Evolutionary conservation across 805 yeast genomes (phyloP).

Genomic region (Candida montana): DNA sequence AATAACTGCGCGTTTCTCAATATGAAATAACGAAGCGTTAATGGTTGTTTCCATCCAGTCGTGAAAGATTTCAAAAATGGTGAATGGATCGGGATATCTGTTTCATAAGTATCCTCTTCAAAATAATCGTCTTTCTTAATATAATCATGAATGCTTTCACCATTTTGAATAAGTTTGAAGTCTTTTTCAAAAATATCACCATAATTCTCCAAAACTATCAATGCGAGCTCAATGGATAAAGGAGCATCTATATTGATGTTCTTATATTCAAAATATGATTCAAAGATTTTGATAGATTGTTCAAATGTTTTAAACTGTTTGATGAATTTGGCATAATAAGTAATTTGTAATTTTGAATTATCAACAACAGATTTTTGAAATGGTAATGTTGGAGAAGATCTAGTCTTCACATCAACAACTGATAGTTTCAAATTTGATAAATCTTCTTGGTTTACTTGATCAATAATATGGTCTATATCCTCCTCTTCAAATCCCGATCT

Average conservation of each 20-base stretch:
- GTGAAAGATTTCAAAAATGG: slow-evolving; percentile 25
- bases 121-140: background rate
- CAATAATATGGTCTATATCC: slow-evolving; percentile 13
- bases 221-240: slow-evolving; percentile 35
- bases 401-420: slow-evolving; percentile 59
- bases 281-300: slow-evolving; percentile 30
- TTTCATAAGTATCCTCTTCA: background rate
- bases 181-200: slow-evolving; percentile 35
- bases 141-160: slow-evolving; percentile 23
- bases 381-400: slow-evolving; percentile 42
- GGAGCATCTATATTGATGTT: slow-evolving; percentile 44
- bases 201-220: slow-evolving; percentile 32
- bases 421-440: slow-evolving; percentile 22
- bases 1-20: slow-evolving; percentile 48
- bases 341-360: slow-evolving; percentile 54
- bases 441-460: background rate
- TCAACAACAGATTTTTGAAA: slow-evolving; percentile 41
- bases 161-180: slow-evolving; percentile 33
- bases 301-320: slow-evolving; percentile 27
- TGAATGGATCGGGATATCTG: background rate
- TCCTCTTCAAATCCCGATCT: background rate
- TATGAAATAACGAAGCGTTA: slow-evolving; percentile 53
- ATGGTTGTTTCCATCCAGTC: slow-evolving; percentile 46
- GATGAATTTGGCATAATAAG: slow-evolving; percentile 50
- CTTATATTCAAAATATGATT: slow-evolving; percentile 42